Evolutionary conservation across 768 basidiomycete species (phyloP).

Genomic region (Termitomyces sp.): DNA sequence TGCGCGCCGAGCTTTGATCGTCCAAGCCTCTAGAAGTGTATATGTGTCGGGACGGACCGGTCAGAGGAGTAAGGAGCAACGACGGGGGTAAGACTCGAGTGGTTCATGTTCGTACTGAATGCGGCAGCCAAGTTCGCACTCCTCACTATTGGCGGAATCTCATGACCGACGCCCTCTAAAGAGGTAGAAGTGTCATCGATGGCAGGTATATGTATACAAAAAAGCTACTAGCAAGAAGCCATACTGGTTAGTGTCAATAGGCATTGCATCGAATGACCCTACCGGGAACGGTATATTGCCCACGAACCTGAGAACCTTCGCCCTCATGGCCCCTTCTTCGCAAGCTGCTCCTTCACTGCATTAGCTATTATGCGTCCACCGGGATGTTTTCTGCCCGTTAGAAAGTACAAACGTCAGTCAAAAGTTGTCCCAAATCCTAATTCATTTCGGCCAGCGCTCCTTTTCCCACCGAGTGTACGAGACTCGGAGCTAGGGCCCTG

Average conservation of each 20-base stretch:
- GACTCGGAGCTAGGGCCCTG: neutral
- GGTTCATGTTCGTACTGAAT: neutral
- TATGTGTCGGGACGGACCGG: slow-evolving; percentile 3
- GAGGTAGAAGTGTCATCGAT: slow-evolving; percentile 3
- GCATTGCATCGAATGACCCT: neutral
- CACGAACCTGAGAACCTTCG: neutral
- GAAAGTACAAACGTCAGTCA: neutral
- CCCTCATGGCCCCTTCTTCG: neutral
- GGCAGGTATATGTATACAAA: slow-evolving; percentile 7
- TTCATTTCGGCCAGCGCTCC: neutral
- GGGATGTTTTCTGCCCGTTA: slow-evolving; percentile 37
- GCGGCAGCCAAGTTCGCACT: neutral
- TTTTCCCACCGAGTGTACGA: neutral
- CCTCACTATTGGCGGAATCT: slow-evolving; percentile 5
- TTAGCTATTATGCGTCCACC: slow-evolving; percentile 53
- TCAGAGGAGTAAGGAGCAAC: slow-evolving; percentile 6
- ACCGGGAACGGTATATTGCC: slow-evolving; percentile 3
- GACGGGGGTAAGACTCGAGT: neutral
- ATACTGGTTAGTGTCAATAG: neutral
- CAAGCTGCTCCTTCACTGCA: slow-evolving; percentile 52
- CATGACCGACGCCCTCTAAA: slow-evolving; percentile 4
- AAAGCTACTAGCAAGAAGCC: neutral
- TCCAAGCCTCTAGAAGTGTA: slow-evolving; percentile 5
- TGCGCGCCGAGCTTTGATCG: slow-evolving; percentile 7
- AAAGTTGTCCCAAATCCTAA: neutral